Evolutionary conservation across 2,329 filamentous ascomycete species (phyloP).

Genomic region (Stagonosporopsis cucurbitacearum): DNA sequence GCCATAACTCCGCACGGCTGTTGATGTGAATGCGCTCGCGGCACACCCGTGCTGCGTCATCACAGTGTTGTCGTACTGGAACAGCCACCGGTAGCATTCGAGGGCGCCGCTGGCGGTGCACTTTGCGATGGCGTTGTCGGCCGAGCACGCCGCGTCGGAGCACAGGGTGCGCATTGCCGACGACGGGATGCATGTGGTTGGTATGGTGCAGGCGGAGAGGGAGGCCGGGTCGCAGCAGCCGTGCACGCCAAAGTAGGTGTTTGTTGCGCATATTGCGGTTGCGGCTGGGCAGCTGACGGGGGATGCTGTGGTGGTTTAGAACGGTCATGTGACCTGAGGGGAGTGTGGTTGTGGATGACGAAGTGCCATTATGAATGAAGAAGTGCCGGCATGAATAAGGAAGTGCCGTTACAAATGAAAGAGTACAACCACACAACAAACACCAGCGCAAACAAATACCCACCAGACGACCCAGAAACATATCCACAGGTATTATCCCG

Average conservation of each 20-base stretch:
- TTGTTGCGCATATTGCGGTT: constrained; percentile 42
- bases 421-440: no score
- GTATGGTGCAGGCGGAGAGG: constrained; percentile 34
- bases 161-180: constrained; percentile 35
- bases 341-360: no score
- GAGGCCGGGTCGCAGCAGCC: constrained; percentile 41
- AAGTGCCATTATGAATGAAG: no score
- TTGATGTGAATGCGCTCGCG: constrained; percentile 24
- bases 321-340: no score
- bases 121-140: constrained; percentile 35
- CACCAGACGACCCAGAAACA: constrained; percentile 37
- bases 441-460: no score
- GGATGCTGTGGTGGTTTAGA: constrained; percentile 29
- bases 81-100: constrained; percentile 39
- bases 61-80: constrained; percentile 32
- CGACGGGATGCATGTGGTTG: constrained; percentile 42
- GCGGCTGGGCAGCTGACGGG: constrained; percentile 40
- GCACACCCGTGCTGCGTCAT: constrained; percentile 45
- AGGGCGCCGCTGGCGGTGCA: constrained; percentile 33
- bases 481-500: constrained; percentile 41
- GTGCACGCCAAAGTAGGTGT: constrained; percentile 38
- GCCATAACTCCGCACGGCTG: constrained; percentile 23
- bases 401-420: no score
- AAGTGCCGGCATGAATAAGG: no score
- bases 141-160: constrained; percentile 33